Percentiles rank a stretch among this genome's conserved stretches.
Evolutionary conservation across 148 eudicot species (phyloP).

Genomic region (Salicornia ramosissima): DNA sequence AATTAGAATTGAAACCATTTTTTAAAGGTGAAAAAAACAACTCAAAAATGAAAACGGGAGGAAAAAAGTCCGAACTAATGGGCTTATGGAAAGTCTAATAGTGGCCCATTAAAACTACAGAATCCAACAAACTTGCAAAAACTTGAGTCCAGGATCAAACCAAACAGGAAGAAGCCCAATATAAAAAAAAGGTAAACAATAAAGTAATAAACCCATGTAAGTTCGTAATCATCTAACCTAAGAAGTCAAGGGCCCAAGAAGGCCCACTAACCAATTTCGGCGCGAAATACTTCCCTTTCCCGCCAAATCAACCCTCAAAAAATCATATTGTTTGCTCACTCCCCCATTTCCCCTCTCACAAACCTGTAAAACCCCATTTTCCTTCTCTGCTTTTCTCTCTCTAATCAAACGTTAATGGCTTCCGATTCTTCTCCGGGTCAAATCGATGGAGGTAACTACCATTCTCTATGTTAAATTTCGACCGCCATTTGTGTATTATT

Average conservation of each 20-base stretch:
- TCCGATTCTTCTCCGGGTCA: slow-evolving; percentile 62
- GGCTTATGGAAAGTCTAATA: no score
- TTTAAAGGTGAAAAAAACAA: no score
- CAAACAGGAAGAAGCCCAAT: not conserved
- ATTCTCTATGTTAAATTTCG: not conserved
- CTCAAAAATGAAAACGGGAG: no score
- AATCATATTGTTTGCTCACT: not conserved
- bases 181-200: not conserved
- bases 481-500: not conserved
- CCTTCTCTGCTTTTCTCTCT: no score
- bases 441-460: slow-evolving; percentile 16
- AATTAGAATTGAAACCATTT: no score
- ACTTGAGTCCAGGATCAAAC: not conserved
- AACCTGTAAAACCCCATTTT: slow-evolving; percentile 9
- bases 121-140: no score
- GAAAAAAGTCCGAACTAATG: no score
- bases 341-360: not conserved
- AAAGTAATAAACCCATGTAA: not conserved
- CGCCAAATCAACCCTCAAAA: slow-evolving; percentile 26
- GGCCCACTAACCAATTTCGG: slow-evolving; percentile 1
- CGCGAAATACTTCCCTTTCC: slow-evolving; percentile 32
- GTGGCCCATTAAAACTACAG: no score
- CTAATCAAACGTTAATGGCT: slow-evolving; percentile 40
- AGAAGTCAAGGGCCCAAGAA: no score
- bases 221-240: not conserved